Evolutionary conservation across 768 basidiomycete species (phyloP).

Genomic region (Termitomyces sp.): DNA sequence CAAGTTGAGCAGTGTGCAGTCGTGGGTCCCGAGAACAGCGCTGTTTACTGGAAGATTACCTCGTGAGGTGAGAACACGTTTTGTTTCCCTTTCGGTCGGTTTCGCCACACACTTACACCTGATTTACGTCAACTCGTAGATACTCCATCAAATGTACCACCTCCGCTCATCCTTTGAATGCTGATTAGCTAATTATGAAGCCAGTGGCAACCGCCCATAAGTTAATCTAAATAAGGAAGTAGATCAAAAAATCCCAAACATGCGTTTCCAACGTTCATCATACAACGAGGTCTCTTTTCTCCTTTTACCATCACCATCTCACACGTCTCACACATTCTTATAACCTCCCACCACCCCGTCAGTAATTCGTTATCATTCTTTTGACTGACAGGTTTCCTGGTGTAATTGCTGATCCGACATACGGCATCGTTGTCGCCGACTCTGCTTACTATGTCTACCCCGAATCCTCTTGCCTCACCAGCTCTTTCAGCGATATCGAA

Average conservation of each 20-base stretch:
- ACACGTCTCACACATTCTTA: neutral
- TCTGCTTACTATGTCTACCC: slow-evolving; percentile 2
- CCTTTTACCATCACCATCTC: neutral
- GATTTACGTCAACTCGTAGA: neutral
- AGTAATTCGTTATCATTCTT: slow-evolving; percentile 3
- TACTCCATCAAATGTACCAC: neutral
- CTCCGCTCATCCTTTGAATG: neutral
- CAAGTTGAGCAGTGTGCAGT: slow-evolving; percentile 61
- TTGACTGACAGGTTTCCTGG: neutral
- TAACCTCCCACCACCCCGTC: neutral
- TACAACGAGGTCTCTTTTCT: neutral
- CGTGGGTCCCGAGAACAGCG: slow-evolving; percentile 57
- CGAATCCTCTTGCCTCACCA: slow-evolving; percentile 15
- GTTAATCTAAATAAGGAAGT: neutral
- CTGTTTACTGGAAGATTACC: slow-evolving; percentile 65
- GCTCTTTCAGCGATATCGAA: slow-evolving; percentile 18
- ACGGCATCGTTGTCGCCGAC: neutral
- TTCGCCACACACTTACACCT: neutral
- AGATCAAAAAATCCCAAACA: neutral
- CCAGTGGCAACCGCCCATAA: neutral
- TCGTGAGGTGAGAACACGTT: neutral
- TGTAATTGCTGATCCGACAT: neutral
- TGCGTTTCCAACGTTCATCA: neutral
- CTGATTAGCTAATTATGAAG: neutral
- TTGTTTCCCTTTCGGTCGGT: neutral